Percentiles rank a stretch among this genome's conserved stretches.
These are phyloP conservation scores for Monosporascus sp. DNA, from an alignment of 2,329 filamentous ascomycete genomes.

Conservation along the genomic window DNA sequence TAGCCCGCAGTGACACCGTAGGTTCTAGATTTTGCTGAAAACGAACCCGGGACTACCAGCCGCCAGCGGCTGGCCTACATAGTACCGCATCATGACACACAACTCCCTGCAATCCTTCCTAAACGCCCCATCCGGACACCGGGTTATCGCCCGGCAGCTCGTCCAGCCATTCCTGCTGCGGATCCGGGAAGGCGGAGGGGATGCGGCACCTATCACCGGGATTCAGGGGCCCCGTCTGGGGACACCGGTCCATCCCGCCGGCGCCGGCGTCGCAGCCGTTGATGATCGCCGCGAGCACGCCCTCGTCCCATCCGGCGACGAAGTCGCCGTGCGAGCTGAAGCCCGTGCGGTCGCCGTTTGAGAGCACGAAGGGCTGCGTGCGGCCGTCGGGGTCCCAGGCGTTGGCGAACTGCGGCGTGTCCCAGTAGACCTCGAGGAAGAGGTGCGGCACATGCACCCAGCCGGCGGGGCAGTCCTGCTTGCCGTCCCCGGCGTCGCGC, in stretches of 20 bases:
- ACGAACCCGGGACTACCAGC: too few relatives aligned
- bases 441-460: constrained; percentile 51
- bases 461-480: constrained; percentile 49
- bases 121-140: constrained; percentile 19
- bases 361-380: constrained; percentile 59
- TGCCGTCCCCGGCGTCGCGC: constrained; percentile 38
- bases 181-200: neutral
- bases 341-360: constrained; percentile 46
- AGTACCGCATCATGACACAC: too few relatives aligned
- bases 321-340: constrained; percentile 51
- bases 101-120: constrained; percentile 18
- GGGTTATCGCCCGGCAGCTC: constrained; percentile 33
- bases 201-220: neutral
- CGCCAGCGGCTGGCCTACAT: too few relatives aligned
- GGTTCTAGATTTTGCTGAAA: too few relatives aligned
- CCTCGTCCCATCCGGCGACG: constrained; percentile 40
- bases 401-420: constrained; percentile 46
- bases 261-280: constrained; percentile 54
- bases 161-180: constrained; percentile 35
- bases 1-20: too few relatives aligned
- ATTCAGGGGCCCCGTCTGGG: constrained; percentile 33
- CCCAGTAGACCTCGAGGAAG: constrained; percentile 57
- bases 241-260: constrained; percentile 57
- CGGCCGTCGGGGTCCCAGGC: constrained; percentile 49
- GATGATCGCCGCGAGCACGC: constrained; percentile 22